Evolutionary conservation across 768 basidiomycete genomes (phyloP).

Genomic region (Lactarius hatsudake): DNA sequence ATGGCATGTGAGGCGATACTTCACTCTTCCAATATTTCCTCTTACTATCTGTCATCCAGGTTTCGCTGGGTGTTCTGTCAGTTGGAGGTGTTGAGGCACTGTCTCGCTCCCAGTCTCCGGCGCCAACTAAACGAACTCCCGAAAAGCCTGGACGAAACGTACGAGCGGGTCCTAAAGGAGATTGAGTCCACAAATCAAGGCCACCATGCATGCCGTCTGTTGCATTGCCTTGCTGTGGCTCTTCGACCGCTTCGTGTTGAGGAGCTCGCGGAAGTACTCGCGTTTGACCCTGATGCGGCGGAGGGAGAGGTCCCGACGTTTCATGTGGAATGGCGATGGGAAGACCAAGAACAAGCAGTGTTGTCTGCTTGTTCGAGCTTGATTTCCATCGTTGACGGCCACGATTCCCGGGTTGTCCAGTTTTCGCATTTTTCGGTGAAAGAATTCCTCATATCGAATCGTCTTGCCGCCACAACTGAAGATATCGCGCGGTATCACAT

Average conservation of each 20-base stretch:
- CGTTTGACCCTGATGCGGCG: not conserved
- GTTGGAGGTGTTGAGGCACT: not conserved
- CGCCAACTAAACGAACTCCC: not conserved
- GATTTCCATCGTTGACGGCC: not conserved
- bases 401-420: not conserved
- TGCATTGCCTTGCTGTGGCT: not conserved
- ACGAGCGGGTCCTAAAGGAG: not conserved
- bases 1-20: not conserved
- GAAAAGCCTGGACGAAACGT: not conserved
- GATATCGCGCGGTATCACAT: not conserved
- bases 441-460: not conserved
- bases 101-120: not conserved
- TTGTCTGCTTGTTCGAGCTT: not conserved
- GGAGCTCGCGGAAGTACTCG: not conserved
- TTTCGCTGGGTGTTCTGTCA: not conserved
- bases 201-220: not conserved
- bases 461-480: not conserved
- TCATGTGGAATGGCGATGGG: not conserved
- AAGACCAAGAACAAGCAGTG: not conserved
- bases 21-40: not conserved
- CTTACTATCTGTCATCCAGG: not conserved
- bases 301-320: not conserved
- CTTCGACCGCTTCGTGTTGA: not conserved
- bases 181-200: not conserved
- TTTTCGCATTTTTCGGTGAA: not conserved